phyloP scores from a whole-genome alignment of 2,329 filamentous ascomycete species.

The Gaeumannomyces sp. region DNA sequence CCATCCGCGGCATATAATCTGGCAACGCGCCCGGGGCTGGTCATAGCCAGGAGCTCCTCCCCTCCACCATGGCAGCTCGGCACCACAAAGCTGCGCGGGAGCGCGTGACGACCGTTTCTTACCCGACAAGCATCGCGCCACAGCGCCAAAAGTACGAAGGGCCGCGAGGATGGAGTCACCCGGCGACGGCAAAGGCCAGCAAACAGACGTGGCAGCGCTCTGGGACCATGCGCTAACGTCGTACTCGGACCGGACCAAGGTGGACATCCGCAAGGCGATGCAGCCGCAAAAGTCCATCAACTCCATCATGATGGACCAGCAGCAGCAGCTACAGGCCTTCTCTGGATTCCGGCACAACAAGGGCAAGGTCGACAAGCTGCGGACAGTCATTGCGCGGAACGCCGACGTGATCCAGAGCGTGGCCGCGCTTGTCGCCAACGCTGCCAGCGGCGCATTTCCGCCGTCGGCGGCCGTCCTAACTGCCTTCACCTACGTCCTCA shows the following conservation, averaged over 20 bases:
- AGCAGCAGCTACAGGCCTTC: slow-evolving; percentile 17
- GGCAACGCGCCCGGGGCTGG: too few relatives aligned
- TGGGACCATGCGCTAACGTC: background rate
- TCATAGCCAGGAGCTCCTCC: too few relatives aligned
- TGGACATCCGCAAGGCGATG: slow-evolving; percentile 3
- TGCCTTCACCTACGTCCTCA: slow-evolving; percentile 27
- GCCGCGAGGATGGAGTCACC: background rate
- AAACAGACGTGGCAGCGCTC: background rate
- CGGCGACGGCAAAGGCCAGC: background rate
- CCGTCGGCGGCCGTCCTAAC: slow-evolving; percentile 27
- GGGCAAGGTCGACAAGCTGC: slow-evolving; percentile 26
- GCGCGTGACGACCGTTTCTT: background rate
- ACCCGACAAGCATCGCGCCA: background rate
- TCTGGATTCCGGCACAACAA: slow-evolving; percentile 28
- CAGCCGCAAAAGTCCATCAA: slow-evolving; percentile 20
- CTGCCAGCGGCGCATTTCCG: slow-evolving; percentile 26
- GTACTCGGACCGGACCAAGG: background rate
- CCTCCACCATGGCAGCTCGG: too few relatives aligned
- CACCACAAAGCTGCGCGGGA: too few relatives aligned
- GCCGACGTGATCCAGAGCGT: slow-evolving; percentile 24
- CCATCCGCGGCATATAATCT: too few relatives aligned
- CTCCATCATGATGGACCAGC: slow-evolving; percentile 5
- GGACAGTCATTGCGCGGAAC: slow-evolving; percentile 23
- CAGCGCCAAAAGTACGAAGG: background rate
- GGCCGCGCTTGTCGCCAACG: slow-evolving; percentile 23